Percentiles rank a stretch among this genome's conserved stretches.
phyloP scores from a whole-genome alignment of 305 asterid species.

The Ilex paraguariensis region DNA sequence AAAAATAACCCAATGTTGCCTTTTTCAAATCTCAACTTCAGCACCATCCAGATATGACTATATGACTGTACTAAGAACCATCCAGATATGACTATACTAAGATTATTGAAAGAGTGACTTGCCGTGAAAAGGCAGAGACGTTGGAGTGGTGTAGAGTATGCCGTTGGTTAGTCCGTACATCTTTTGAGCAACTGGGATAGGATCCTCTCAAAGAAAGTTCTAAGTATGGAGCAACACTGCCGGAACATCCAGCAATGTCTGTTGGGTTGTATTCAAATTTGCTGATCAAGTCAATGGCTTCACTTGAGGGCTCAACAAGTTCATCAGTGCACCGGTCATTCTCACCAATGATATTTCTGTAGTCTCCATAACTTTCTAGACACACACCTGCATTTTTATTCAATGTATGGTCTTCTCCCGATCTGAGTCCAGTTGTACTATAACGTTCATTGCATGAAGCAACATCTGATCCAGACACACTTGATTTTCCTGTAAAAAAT shows the following conservation, averaged over 20 bases:
- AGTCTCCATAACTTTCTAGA: not conserved
- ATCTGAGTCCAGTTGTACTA: conserved; percentile 7
- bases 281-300: conserved; percentile 89
- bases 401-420: conserved; percentile 2
- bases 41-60: conserved; percentile 14
- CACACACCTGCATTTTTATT: too few relatives aligned
- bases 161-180: conserved; percentile 22
- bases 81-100: too few relatives aligned
- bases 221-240: conserved; percentile 53
- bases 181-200: conserved; percentile 40
- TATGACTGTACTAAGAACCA: too few relatives aligned
- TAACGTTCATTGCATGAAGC: conserved; percentile 7
- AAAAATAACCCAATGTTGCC: too few relatives aligned
- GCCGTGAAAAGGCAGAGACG: conserved; percentile 94
- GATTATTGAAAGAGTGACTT: conserved; percentile 17
- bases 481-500: conserved; percentile 7
- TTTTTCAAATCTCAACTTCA: too few relatives aligned
- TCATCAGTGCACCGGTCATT: too few relatives aligned
- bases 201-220: conserved; percentile 77
- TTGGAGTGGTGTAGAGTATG: conserved; percentile 66
- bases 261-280: conserved; percentile 54
- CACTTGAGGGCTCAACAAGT: conserved; percentile 27
- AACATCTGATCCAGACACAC: conserved; percentile 4
- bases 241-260: conserved; percentile 26
- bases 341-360: too few relatives aligned